phyloP scores from a whole-genome alignment of 352 stramenopile species.

The Phytophthora pluvialis region DNA sequence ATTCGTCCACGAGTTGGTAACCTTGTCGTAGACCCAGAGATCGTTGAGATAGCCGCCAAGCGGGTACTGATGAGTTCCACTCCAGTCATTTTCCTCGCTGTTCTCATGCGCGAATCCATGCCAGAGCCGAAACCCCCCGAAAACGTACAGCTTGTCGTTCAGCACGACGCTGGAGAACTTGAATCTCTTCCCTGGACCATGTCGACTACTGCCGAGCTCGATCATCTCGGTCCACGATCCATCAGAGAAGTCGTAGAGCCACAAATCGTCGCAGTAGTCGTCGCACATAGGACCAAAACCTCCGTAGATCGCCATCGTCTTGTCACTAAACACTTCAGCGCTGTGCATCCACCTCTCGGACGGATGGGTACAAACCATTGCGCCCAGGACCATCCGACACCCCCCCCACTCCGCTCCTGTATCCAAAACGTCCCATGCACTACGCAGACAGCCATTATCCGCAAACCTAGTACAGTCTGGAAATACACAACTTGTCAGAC shows the following conservation, averaged over 20 bases:
- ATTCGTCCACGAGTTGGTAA: conserved; percentile 70
- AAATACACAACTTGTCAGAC: conserved; percentile 4
- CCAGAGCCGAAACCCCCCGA: conserved; percentile 95
- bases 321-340: conserved; percentile 88
- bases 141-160: conserved; percentile 76
- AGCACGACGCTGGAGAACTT: conserved; percentile 89
- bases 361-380: conserved; percentile 89
- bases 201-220: conserved; percentile 59
- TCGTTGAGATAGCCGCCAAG: conserved; percentile 95
- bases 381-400: conserved; percentile 89
- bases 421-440: conserved; percentile 88
- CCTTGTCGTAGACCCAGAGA: conserved; percentile 90
- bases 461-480: conserved; percentile 86
- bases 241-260: conserved; percentile 93
- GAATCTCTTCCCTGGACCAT: conserved; percentile 92
- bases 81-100: conserved; percentile 86
- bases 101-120: conserved; percentile 96
- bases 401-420: conserved; percentile 89
- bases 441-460: conserved; percentile 83
- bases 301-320: conserved; percentile 94
- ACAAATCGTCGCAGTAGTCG: conserved; percentile 97
- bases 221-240: conserved; percentile 92
- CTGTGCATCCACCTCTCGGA: conserved; percentile 91
- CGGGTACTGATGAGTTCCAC: conserved; percentile 72
- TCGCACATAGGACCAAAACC: conserved; percentile 93